Percentiles rank a stretch among this genome's conserved stretches.
phyloP scores from a whole-genome alignment of 2,329 filamentous ascomycete species.

The Gremmenia infestans region DNA sequence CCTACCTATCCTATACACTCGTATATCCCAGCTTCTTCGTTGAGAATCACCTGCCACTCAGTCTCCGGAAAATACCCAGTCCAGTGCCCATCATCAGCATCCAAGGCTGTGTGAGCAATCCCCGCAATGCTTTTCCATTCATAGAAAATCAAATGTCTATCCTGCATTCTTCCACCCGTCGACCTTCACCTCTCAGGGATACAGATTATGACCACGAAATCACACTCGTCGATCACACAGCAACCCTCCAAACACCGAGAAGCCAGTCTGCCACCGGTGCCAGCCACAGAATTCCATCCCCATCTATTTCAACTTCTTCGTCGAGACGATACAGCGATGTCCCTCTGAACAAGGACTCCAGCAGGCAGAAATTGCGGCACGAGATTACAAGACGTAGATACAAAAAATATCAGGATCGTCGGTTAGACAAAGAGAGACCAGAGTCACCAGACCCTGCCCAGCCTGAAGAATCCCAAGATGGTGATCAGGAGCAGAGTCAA shows the following conservation, averaged over 20 bases:
- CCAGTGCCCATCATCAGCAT: not conserved
- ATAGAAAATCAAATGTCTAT: constrained; percentile 23
- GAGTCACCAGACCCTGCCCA: not conserved
- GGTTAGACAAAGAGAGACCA: constrained; percentile 17
- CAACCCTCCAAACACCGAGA: not conserved
- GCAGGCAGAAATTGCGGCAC: constrained; percentile 17
- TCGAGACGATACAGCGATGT: constrained; percentile 23
- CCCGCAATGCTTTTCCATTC: constrained; percentile 13
- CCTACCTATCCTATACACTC: no score
- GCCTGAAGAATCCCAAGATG: not conserved
- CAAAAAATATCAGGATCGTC: constrained; percentile 34
- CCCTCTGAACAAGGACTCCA: constrained; percentile 20
- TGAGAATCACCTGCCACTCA: no score
- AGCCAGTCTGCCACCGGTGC: constrained; percentile 11
- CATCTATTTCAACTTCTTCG: constrained; percentile 19
- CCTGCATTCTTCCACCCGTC: constrained; percentile 37
- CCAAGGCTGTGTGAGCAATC: constrained; percentile 1
- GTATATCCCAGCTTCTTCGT: no score
- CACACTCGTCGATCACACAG: constrained; percentile 51
- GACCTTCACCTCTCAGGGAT: constrained; percentile 50
- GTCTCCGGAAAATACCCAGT: no score
- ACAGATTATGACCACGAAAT: constrained; percentile 69
- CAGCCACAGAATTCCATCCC: constrained; percentile 4
- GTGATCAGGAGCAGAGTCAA: constrained; percentile 1
- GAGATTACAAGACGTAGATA: constrained; percentile 27